Evolutionary conservation across 306 rosid species (phyloP).

Genomic region (Lagenaria siceraria): DNA sequence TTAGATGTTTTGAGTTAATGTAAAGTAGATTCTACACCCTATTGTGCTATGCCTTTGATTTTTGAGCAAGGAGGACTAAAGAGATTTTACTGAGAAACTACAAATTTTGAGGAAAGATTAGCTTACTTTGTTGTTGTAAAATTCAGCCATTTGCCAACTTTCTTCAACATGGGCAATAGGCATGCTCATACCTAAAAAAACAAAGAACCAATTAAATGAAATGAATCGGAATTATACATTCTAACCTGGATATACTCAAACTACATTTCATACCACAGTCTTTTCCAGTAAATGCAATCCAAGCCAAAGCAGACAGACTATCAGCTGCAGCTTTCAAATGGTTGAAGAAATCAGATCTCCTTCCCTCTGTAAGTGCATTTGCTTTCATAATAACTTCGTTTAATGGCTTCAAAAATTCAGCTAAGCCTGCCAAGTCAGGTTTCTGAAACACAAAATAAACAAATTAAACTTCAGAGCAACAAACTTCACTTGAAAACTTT

Average conservation of each 20-base stretch:
- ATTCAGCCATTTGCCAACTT: constrained; percentile 99
- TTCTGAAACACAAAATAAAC: constrained; percentile 39
- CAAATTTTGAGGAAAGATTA: constrained; percentile 7
- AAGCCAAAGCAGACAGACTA: constrained; percentile 90
- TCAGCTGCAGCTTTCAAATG: constrained; percentile 84
- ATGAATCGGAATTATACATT: neutral
- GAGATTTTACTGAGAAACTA: constrained; percentile 10
- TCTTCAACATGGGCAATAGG: constrained; percentile 97
- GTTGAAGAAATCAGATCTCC: constrained; percentile 73
- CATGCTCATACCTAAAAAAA: constrained; percentile 86
- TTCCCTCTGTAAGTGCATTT: constrained; percentile 58
- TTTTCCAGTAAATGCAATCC: constrained; percentile 87
- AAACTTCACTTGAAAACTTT: neutral
- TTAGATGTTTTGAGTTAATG: neutral
- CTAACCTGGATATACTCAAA: constrained; percentile 7
- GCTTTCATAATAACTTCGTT: constrained; percentile 59
- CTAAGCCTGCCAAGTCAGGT: constrained; percentile 61
- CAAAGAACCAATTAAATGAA: constrained; percentile 13
- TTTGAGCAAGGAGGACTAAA: constrained; percentile 2
- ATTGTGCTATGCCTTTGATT: neutral
- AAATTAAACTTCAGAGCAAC: constrained; percentile 1
- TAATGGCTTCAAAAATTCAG: constrained; percentile 80
- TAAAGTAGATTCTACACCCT: neutral
- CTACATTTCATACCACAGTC: constrained; percentile 55
- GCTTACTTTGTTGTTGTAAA: constrained; percentile 91